A percentile compares a stretch with the other conserved stretches of the same genome.
Evolutionary conservation across 139 green algal genomes (phyloP).

Genomic region (Chlamydomonas incerta): DNA sequence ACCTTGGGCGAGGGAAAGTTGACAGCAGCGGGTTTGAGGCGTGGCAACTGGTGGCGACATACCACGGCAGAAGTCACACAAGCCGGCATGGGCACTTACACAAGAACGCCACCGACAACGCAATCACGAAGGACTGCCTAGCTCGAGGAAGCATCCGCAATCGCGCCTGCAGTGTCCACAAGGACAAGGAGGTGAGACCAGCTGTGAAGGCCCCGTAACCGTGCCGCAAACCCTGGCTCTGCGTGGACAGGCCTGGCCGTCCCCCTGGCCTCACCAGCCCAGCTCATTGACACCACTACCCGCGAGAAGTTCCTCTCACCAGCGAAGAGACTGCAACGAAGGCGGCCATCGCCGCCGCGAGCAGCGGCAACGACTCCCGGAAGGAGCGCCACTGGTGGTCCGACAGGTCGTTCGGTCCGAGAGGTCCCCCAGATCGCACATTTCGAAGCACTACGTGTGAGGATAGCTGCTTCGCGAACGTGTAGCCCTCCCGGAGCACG

Average conservation of each 20-base stretch:
- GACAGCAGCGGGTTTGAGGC: no score
- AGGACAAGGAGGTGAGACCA: no score
- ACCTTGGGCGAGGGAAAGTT: no score
- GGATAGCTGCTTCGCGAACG: background rate
- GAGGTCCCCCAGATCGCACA: background rate
- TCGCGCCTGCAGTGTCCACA: no score
- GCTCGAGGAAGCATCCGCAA: no score
- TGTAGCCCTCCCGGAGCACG: conserved; percentile 32
- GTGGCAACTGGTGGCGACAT: no score
- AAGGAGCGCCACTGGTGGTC: conserved; percentile 88
- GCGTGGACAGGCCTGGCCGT: no score
- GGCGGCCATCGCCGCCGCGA: conserved; percentile 46
- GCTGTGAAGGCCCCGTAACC: no score
- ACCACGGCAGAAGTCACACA: no score
- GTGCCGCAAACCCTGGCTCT: no score
- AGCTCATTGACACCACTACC: no score
- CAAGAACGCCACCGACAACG: conserved; percentile 41
- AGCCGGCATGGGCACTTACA: background rate
- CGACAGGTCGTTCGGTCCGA: conserved; percentile 73
- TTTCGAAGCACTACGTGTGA: background rate
- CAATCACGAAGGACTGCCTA: conserved; percentile 19
- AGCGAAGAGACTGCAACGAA: conserved; percentile 54
- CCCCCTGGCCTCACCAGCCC: no score
- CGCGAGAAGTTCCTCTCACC: conserved; percentile 19
- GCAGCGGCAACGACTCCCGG: conserved; percentile 52